Evolutionary conservation across 148 eudicot species (phyloP).

Genomic region (Chenopodium formosanum): DNA sequence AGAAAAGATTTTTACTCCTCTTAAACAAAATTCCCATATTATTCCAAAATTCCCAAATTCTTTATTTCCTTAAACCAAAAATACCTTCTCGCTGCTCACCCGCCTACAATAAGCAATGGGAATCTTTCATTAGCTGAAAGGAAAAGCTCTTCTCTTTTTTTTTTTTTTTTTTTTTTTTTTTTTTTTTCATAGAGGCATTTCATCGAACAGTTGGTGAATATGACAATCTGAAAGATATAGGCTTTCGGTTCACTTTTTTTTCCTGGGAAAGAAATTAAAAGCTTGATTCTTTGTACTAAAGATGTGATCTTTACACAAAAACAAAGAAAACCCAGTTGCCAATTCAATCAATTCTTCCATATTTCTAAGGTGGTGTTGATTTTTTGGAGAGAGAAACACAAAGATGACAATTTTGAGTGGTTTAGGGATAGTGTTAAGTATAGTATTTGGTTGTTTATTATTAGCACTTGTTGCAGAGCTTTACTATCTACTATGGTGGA

Average conservation of each 20-base stretch:
- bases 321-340: background rate
- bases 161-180: slow-evolving; percentile 20
- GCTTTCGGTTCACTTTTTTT: slow-evolving; percentile 13
- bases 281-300: slow-evolving; percentile 23
- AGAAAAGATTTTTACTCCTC: slow-evolving; percentile 5
- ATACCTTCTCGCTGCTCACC: slow-evolving; percentile 1
- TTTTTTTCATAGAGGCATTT: slow-evolving; percentile 25
- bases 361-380: background rate
- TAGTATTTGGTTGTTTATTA: slow-evolving; percentile 67
- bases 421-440: slow-evolving; percentile 64
- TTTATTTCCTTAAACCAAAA: slow-evolving; percentile 2
- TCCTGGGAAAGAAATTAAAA: background rate
- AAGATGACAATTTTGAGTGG: slow-evolving; percentile 70
- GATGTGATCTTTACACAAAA: background rate
- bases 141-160: slow-evolving; percentile 14
- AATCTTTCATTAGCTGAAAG: slow-evolving; percentile 22
- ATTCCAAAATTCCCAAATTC: background rate
- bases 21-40: background rate
- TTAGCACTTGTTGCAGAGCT: slow-evolving; percentile 70
- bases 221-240: background rate
- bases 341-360: background rate
- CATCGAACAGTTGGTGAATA: slow-evolving; percentile 16
- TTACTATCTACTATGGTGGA: slow-evolving; percentile 83
- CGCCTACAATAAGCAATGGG: slow-evolving; percentile 1
- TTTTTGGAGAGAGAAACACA: background rate